phyloP scores from a whole-genome alignment of 257 asterid genomes.

The Solanum virginianum region DNA sequence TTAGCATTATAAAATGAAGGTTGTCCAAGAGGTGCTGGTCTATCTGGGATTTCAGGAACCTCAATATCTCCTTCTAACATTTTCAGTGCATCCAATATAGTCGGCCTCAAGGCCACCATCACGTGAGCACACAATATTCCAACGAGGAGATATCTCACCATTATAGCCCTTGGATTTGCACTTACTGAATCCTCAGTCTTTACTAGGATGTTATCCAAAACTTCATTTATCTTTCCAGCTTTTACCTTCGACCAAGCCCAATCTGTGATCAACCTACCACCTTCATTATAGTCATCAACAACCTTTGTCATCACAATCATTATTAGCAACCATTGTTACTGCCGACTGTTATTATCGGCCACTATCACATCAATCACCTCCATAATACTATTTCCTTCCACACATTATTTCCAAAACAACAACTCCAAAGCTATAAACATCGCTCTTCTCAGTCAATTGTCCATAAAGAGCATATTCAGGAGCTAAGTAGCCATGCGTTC shows the following conservation, averaged over 20 bases:
- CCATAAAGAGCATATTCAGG: constrained; percentile 94
- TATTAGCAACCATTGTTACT: too few species aligned
- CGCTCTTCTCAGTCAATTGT: constrained; percentile 80
- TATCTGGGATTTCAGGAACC: constrained; percentile 62
- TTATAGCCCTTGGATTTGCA: constrained; percentile 46
- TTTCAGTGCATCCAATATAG: constrained; percentile 66
- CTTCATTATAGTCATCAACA: too few species aligned
- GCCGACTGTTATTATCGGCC: too few species aligned
- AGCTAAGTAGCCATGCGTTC: constrained; percentile 87
- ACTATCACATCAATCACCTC: too few species aligned
- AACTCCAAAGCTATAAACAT: constrained; percentile 83
- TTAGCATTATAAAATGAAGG: constrained; percentile 34
- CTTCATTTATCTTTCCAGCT: constrained; percentile 43
- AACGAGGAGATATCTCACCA: constrained; percentile 73
- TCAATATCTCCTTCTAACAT: constrained; percentile 90
- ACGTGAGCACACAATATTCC: constrained; percentile 87
- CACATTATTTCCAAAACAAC: constrained; percentile 90
- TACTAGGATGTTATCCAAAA: constrained; percentile 37
- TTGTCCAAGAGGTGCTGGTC: constrained; percentile 69
- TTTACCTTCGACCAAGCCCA: constrained; percentile 92
- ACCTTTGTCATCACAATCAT: too few species aligned
- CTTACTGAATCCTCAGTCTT: constrained; percentile 26
- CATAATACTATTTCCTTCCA: constrained; percentile 29
- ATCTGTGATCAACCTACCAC: constrained; percentile 33
- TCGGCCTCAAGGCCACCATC: constrained; percentile 88